Percentiles rank a stretch among this genome's conserved stretches.
Evolutionary conservation across 352 stramenopile species (phyloP).

Genomic region (Phytophthora constricta): DNA sequence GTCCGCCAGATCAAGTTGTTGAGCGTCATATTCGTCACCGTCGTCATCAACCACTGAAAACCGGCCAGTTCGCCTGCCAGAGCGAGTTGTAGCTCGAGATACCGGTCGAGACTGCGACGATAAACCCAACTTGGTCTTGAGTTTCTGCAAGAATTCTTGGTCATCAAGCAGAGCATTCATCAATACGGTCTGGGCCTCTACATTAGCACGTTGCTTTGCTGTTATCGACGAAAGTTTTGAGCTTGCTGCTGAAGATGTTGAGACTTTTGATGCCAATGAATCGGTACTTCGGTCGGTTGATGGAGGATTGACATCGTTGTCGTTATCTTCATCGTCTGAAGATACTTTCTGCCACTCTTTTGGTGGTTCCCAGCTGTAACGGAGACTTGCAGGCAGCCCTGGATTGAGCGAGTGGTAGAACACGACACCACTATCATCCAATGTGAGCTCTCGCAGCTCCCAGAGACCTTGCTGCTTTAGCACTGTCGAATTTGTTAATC

Average conservation of each 20-base stretch:
- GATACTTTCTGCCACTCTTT: slow-evolving; percentile 30
- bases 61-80: slow-evolving; percentile 14
- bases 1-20: slow-evolving; percentile 41
- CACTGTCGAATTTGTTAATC: slow-evolving; percentile 53
- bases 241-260: slow-evolving; percentile 3
- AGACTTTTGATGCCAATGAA: slow-evolving; percentile 20
- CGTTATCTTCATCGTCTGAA: slow-evolving; percentile 24
- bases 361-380: slow-evolving; percentile 62
- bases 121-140: slow-evolving; percentile 71
- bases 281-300: slow-evolving; percentile 18
- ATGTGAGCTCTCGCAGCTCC: slow-evolving; percentile 63
- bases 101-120: slow-evolving; percentile 26
- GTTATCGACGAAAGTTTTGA: slow-evolving; percentile 13
- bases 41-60: slow-evolving; percentile 11
- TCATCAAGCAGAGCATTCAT: slow-evolving; percentile 54
- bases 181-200: slow-evolving; percentile 39
- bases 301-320: slow-evolving; percentile 8
- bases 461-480: slow-evolving; percentile 58
- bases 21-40: slow-evolving; percentile 24
- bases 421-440: slow-evolving; percentile 54
- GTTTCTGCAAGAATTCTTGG: slow-evolving; percentile 62
- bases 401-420: slow-evolving; percentile 78
- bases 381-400: slow-evolving; percentile 42
- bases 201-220: slow-evolving; percentile 36
- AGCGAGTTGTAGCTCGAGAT: slow-evolving; percentile 20